Conservation (phyloP, 768 basidiomycete genomes). For the Tulasnella sp. region DNA sequence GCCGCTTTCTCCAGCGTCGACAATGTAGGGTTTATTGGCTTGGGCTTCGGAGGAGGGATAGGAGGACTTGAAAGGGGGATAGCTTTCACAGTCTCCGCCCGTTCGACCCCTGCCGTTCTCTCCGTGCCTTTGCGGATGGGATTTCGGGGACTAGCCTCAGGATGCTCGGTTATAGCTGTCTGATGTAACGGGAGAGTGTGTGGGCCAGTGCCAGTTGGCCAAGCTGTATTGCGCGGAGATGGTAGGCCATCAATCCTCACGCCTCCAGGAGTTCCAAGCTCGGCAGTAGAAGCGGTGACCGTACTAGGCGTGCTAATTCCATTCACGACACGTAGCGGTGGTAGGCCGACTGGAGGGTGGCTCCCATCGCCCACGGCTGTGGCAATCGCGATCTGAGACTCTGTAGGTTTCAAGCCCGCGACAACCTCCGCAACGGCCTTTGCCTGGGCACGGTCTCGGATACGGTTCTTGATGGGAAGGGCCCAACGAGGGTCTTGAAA, state of each 20-base stretch:
- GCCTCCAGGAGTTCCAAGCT: background rate
- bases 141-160: background rate
- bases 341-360: conserved; percentile 23
- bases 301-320: conserved; percentile 47
- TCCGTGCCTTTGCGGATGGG: too few relatives aligned
- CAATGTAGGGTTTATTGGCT: conserved; percentile 72
- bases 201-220: conserved; percentile 4
- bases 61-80: conserved; percentile 18
- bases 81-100: conserved; percentile 18
- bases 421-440: conserved; percentile 70
- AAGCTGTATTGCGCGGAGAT: background rate
- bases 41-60: conserved; percentile 33
- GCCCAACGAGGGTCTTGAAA: conserved; percentile 77
- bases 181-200: background rate
- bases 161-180: background rate
- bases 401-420: conserved; percentile 49
- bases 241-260: conserved; percentile 14
- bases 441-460: conserved; percentile 56
- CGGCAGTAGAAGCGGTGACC: conserved; percentile 6
- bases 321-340: conserved; percentile 69
- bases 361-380: conserved; percentile 27
- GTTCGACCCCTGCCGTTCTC: conserved; percentile 21
- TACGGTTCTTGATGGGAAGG: conserved; percentile 70
- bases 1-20: conserved; percentile 89
- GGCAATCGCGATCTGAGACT: background rate